Base-by-base conservation (phyloP, 1,284 basidiomycete genomes). In the Ustilago hordei region DNA sequence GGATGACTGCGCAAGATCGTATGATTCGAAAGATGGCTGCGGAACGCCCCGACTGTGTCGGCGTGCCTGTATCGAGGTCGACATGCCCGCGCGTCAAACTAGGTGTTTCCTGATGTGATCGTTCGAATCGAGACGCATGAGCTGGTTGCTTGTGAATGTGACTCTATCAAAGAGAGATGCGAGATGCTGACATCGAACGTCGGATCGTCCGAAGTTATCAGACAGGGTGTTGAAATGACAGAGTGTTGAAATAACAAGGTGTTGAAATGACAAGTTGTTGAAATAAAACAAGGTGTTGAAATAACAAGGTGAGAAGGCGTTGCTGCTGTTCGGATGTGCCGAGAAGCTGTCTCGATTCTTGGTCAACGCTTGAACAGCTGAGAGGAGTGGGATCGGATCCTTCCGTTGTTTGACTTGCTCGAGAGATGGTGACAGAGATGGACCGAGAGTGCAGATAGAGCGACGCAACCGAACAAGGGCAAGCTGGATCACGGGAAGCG, bases 1-100 rank as follows among this genome's bases (percentile, higher is more conserved):
- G 3, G 52, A 36, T 9, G 60, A 59, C n/a, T 59, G 60, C 8
- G 71, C 65, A 7, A 69, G 62, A 43, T 69, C 65, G 45, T 74
- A 74, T 1, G 65, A 61, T 1, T 68, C 60, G 19, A 68, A 64
- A 11, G 43, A n/a, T 45, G 43, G 43, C 7, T 45, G 43, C 17
- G 43, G 43, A 19, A 7, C 43, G 55, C 39, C 54, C 13, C 68
- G 62, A 53, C 55, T 59, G 47, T 53, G 54, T 36, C 54, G 63
- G 43, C 31, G 63, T 34, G 63, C 31, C 19, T 71, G 63, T 17
- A 52, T 62, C 13, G 69, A 61, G 36, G 63, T 58, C 55, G 63
- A 65, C 62, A 70, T 70, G 62, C 6, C 45, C 39, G 36, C 45
- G 43, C 47, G 36, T 31, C 11, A 35, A 28, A 31, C 58, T 45